Evolutionary conservation across 2,329 filamentous ascomycete genomes (phyloP), one percentile per base, ranked within the genome.

Genomic region (Beauveria asiatica): DNA sequence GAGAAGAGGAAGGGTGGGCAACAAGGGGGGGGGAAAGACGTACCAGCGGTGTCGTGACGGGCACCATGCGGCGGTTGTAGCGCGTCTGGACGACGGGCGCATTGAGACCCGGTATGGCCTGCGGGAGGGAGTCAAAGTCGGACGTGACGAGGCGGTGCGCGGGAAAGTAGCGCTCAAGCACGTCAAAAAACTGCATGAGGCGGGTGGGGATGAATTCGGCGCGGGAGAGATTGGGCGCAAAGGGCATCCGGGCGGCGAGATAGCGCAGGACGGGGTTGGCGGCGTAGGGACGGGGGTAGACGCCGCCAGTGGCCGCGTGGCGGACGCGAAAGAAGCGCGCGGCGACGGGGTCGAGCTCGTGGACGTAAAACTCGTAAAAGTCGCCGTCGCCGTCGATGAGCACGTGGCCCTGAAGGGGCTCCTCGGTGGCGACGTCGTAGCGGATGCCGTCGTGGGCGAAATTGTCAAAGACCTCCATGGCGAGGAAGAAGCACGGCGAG

Each of bases 391-490:
- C 80, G 71, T 96, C 91, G 69, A 99, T 87, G 44, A 99, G 80
- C 16, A 97, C 92, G 63, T 87, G 87, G 54, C 91, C 92, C 76
- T 99, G 95, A 59, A 96, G 82, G 0, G 93, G 89, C 65, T 88
- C 79, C 71, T 91, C 89, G 11, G 92, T 95, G 62, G 80, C 75
- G 11, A 88, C 80, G 74, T 97, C 88, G 76, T 97, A 99, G 64
- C 95, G 92, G 63, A 99, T 85, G 62, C 87, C 83, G 76, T 99
- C 94, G 77, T 99, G 95, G 41, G 91, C 87, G 72, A 99, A 97
- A 76, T 99, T 99, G 78, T 99, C 94, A 70, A 97, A 96, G 65
- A 99, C 94, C 75, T 99, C 94, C 75, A 99, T 88, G 49, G 93
- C 94, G 46, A 99, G 83, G 79, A 99, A 97, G 80, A 96, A 99